Base-by-base conservation (phyloP, 345 rosid species). In the Gossypium australe region DNA sequence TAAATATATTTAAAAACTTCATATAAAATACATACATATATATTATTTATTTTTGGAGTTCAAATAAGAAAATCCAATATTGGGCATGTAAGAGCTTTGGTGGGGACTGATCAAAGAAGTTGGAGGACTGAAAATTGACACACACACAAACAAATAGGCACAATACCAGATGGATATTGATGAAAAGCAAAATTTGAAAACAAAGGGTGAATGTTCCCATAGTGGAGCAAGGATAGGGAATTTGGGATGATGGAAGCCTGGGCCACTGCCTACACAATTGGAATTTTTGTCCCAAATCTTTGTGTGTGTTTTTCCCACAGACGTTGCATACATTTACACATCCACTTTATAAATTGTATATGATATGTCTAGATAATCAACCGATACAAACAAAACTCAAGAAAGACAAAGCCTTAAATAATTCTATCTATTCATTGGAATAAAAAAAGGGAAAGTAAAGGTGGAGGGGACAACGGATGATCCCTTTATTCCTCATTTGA, bases 221-320 rank as follows among this genome's bases (percentile, higher is more conserved):
- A 5, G 48, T 20, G 75, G 63, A 75, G 68, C 73, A 76, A 78
- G 78, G 68, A 71, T 60, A 18, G 2, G 38, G 71, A 74, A 67
- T 68, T 43, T 75, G 81, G 14, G 24, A 59, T 59, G 17, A 59
- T 59, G 63, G 38, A 59, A 12, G 16, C 38, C 16, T 11, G 63
- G 89, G 80, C 81, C 82, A 53, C 67, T 25, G 38, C 20, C 69
- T 79, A 76, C 80, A 55, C 0, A 27, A 44, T 59, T 20, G 65
- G 82, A 82, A 76, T 80, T 76, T 74, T 81, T 81, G 87, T 86
- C 86, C 27, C 82, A 75, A 76, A 74, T 82, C 75, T 71, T 72
- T 76, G 4, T 25, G 43, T 18, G 9, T 20, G 17, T 55, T n/a
- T 34, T 9, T 9, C 22, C 22, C 59, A 8, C 1, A 55, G 5